Conservation (phyloP, 2,329 filamentous ascomycete genomes). For the Fusarium chlamydosporum region DNA sequence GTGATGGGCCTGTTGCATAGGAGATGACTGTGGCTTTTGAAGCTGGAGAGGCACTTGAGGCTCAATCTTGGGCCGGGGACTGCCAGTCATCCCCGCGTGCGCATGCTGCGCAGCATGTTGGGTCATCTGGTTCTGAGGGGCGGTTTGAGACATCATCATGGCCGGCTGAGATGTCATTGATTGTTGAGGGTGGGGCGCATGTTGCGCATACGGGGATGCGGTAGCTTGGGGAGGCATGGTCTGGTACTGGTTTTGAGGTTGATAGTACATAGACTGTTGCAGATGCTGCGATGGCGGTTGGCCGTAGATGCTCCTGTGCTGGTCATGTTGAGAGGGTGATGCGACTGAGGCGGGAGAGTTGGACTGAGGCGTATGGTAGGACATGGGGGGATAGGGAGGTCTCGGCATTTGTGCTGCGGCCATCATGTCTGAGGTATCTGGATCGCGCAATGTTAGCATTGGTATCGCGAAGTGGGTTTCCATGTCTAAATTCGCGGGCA, state of each 20-base stretch:
- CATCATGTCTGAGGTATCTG: constrained; percentile 76
- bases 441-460: constrained; percentile 39
- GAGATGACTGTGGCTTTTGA: constrained; percentile 66
- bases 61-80: constrained; percentile 75
- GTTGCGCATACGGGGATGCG: constrained; percentile 73
- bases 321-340: constrained; percentile 89
- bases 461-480: constrained; percentile 20
- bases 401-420: constrained; percentile 78
- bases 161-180: constrained; percentile 75
- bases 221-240: constrained; percentile 75
- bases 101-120: constrained; percentile 72
- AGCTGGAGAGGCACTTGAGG: constrained; percentile 73
- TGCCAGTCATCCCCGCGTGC: constrained; percentile 70
- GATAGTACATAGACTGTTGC: constrained; percentile 85
- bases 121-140: constrained; percentile 69
- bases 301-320: constrained; percentile 88
- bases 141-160: constrained; percentile 76
- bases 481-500: constrained; percentile 10
- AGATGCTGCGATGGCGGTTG: constrained; percentile 84
- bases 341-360: constrained; percentile 95
- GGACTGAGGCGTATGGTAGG: constrained; percentile 93
- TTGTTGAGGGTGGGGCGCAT: constrained; percentile 64
- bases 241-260: constrained; percentile 72
- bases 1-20: constrained; percentile 58
- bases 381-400: constrained; percentile 87